Conservation (phyloP, 441 rosid genomes). For the Cnidoscolus chayamansa region DNA sequence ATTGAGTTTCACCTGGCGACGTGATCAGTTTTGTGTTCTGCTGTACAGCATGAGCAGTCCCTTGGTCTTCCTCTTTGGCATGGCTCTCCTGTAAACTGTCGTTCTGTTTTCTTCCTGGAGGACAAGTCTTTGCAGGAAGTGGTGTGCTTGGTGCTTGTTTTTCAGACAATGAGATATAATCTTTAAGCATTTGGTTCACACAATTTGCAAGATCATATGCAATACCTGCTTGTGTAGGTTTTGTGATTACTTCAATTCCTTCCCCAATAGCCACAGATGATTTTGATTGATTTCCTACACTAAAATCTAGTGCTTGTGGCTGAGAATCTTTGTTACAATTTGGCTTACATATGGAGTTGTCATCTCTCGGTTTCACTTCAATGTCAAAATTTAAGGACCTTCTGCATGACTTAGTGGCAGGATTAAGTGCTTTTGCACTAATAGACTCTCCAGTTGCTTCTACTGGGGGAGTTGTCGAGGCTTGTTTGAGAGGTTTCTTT, state of each 20-base stretch:
- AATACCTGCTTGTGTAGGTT: constrained; percentile 31
- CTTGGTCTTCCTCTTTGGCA: constrained; percentile 22
- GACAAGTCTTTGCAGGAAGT: constrained; percentile 30
- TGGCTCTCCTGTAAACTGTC: constrained; percentile 11
- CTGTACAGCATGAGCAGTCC: constrained; percentile 16
- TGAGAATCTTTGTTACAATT: constrained; percentile 22
- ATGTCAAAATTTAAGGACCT: constrained; percentile 61
- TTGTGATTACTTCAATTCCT: constrained; percentile 36
- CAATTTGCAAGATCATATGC: constrained; percentile 28
- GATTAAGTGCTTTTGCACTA: constrained; percentile 28
- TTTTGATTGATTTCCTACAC: constrained; percentile 26
- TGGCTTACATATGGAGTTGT: constrained; percentile 25
- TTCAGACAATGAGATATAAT: constrained; percentile 27
- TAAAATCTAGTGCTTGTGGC: constrained; percentile 27
- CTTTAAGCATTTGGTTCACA: constrained; percentile 30
- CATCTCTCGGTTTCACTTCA: constrained; percentile 35
- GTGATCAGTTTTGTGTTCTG: constrained; percentile 17
- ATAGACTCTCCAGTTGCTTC: constrained; percentile 32
- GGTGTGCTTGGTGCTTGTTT: constrained; percentile 43
- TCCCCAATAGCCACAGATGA: constrained; percentile 28
- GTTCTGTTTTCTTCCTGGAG: constrained; percentile 20
- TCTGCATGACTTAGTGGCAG: constrained; percentile 46
- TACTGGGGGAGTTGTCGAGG: constrained; percentile 34
- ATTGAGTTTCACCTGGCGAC: constrained; percentile 22
- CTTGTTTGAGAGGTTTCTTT: constrained; percentile 38